Evolutionary conservation across 768 basidiomycete species (phyloP).

Genomic region (Leucocoprinus sp.): DNA sequence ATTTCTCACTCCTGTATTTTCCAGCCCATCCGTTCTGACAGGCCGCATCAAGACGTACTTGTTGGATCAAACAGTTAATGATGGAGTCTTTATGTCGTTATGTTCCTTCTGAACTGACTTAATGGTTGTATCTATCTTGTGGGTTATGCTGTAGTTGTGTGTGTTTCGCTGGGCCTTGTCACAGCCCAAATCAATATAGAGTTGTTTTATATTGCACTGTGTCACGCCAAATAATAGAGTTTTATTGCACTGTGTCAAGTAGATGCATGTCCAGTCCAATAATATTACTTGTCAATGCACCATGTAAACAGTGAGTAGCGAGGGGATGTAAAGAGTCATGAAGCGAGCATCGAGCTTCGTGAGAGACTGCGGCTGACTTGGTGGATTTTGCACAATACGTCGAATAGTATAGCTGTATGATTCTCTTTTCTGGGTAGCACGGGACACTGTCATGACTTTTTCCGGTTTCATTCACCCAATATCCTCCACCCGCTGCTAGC

Average conservation of each 20-base stretch:
- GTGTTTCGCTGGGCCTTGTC: slow-evolving; percentile 42
- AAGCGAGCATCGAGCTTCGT: not conserved
- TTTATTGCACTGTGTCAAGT: too few relatives aligned
- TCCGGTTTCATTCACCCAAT: slow-evolving; percentile 49
- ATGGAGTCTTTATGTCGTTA: slow-evolving; percentile 56
- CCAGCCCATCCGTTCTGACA: slow-evolving; percentile 49
- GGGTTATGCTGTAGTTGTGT: slow-evolving; percentile 64
- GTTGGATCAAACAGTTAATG: slow-evolving; percentile 55
- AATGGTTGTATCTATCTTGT: slow-evolving; percentile 61
- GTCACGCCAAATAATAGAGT: too few relatives aligned
- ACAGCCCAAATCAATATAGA: slow-evolving; percentile 5
- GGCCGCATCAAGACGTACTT: slow-evolving; percentile 61
- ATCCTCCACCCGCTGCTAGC: slow-evolving; percentile 52
- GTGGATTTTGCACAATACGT: too few relatives aligned
- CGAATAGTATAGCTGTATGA: not conserved
- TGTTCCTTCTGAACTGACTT: slow-evolving; percentile 62
- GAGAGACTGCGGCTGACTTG: too few relatives aligned
- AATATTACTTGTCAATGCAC: slow-evolving; percentile 7
- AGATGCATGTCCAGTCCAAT: not conserved
- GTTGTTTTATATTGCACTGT: not conserved
- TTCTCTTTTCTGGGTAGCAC: slow-evolving; percentile 15
- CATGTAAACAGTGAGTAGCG: not conserved
- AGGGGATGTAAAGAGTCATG: not conserved
- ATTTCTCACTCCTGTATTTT: slow-evolving; percentile 30
- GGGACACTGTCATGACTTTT: slow-evolving; percentile 37